These are phyloP conservation scores for Cyberlindnera mycetangii DNA, from an alignment of 805 yeast species.

Conservation along the genomic window DNA sequence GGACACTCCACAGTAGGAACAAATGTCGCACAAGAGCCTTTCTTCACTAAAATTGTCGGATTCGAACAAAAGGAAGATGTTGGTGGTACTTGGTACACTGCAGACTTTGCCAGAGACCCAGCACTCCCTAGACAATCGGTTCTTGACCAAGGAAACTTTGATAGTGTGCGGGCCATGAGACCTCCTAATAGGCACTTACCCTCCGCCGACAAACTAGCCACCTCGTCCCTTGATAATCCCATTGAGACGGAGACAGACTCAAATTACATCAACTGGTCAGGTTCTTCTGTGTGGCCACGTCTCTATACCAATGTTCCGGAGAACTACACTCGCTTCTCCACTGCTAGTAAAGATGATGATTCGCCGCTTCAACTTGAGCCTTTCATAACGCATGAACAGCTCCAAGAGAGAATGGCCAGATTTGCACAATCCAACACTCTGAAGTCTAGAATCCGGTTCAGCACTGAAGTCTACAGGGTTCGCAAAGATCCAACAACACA, in stretches of 20 bases:
- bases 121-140: conserved; percentile 29
- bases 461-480: conserved; percentile 39
- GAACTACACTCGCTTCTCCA: conserved; percentile 35
- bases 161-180: conserved; percentile 32
- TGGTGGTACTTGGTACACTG: conserved; percentile 46
- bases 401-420: conserved; percentile 27
- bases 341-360: conserved; percentile 27
- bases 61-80: conserved; percentile 41
- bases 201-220: conserved; percentile 17
- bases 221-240: conserved; percentile 20
- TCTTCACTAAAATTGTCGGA: conserved; percentile 36
- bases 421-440: conserved; percentile 32
- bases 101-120: conserved; percentile 22
- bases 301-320: conserved; percentile 40
- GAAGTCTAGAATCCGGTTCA: conserved; percentile 33
- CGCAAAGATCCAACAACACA: conserved; percentile 4
- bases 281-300: conserved; percentile 34
- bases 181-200: conserved; percentile 18
- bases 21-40: conserved; percentile 12
- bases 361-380: conserved; percentile 29
- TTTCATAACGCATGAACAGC: conserved; percentile 37
- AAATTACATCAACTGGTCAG: conserved; percentile 35
- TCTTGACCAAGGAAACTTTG: conserved; percentile 33
- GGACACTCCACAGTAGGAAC: conserved; percentile 23
- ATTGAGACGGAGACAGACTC: conserved; percentile 27